These are phyloP conservation scores for Ceriops tagal DNA, from an alignment of 345 rosid genomes.

Conservation along the genomic window DNA sequence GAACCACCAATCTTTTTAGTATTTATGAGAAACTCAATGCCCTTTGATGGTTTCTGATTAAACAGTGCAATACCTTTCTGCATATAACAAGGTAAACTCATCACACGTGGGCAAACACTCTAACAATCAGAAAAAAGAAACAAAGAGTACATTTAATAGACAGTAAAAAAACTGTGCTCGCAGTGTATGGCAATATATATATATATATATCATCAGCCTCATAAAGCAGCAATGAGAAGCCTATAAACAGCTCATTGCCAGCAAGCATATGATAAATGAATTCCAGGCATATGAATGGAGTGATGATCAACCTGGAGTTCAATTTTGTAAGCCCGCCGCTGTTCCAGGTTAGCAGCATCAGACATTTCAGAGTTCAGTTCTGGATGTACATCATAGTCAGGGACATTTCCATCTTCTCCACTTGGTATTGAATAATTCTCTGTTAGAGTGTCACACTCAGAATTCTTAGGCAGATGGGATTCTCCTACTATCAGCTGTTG, in stretches of 20 bases:
- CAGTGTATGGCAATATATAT: not conserved
- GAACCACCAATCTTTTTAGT: constrained; percentile 67
- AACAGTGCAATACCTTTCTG: constrained; percentile 89
- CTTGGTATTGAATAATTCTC: constrained; percentile 43
- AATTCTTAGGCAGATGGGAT: constrained; percentile 46
- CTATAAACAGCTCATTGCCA: constrained; percentile 2
- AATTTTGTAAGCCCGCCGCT: constrained; percentile 83
- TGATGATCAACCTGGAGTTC: constrained; percentile 73
- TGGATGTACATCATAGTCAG: constrained; percentile 66
- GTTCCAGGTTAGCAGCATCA: constrained; percentile 82
- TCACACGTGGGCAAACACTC: constrained; percentile 13
- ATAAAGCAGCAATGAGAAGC: not conserved
- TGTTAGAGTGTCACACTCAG: constrained; percentile 47
- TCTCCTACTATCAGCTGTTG: constrained; percentile 68
- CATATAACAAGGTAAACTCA: constrained; percentile 38
- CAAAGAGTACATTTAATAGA: not conserved
- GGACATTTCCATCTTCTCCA: constrained; percentile 59
- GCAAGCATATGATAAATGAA: not conserved
- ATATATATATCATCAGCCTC: not conserved
- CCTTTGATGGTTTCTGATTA: constrained; percentile 88
- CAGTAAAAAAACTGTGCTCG: not conserved
- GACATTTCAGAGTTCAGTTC: constrained; percentile 66
- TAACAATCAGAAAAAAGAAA: not conserved
- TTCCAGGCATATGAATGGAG: constrained; percentile 5
- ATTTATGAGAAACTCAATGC: constrained; percentile 75